Percentiles rank a stretch among this genome's conserved stretches.
Conservation (phyloP, 176 grass and related monocot species). For the Eleusine coracana region DNA sequence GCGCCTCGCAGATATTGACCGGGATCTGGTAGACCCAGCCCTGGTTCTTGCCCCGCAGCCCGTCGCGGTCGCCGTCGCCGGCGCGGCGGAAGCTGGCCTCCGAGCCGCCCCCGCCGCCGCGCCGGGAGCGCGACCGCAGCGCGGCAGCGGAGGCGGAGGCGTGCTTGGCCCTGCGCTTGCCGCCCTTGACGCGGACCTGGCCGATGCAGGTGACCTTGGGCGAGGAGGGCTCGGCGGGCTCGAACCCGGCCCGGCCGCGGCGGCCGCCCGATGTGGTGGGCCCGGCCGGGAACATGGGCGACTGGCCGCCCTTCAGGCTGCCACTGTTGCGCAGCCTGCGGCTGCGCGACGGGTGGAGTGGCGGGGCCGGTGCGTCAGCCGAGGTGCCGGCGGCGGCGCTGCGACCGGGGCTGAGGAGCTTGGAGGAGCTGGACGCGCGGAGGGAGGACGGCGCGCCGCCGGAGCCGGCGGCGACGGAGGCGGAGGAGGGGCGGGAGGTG, state of each 20-base stretch:
- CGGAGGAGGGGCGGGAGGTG: slow-evolving; percentile 55
- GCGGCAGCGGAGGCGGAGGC: slow-evolving; percentile 40
- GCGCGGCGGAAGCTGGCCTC: slow-evolving; percentile 82
- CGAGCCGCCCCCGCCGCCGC: slow-evolving; percentile 41
- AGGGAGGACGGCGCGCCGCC: slow-evolving; percentile 20
- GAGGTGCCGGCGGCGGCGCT: slow-evolving; percentile 22
- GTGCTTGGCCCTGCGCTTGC: slow-evolving; percentile 69
- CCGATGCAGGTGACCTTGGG: slow-evolving; percentile 98
- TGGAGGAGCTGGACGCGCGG: slow-evolving; percentile 50
- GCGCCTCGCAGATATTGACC: slow-evolving; percentile 90
- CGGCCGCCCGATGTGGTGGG: slow-evolving; percentile 37
- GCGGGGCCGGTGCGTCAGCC: slow-evolving; percentile 38
- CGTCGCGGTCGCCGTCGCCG: slow-evolving; percentile 48
- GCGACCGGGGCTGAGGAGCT: slow-evolving; percentile 70
- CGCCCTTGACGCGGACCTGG: slow-evolving; percentile 85
- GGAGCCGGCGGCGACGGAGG: slow-evolving; percentile 24
- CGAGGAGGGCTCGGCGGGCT: slow-evolving; percentile 83
- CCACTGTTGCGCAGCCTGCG: slow-evolving; percentile 79
- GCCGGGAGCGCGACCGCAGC: slow-evolving; percentile 68
- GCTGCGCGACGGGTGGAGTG: slow-evolving; percentile 72
- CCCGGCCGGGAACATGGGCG: slow-evolving; percentile 83
- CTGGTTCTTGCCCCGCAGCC: slow-evolving; percentile 66
- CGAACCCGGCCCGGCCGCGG: slow-evolving; percentile 52
- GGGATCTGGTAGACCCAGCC: slow-evolving; percentile 96
- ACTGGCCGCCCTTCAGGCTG: slow-evolving; percentile 89